phyloP scores from a whole-genome alignment of 2,329 filamentous ascomycete genomes.

The Phyllosticta citriasiana region DNA sequence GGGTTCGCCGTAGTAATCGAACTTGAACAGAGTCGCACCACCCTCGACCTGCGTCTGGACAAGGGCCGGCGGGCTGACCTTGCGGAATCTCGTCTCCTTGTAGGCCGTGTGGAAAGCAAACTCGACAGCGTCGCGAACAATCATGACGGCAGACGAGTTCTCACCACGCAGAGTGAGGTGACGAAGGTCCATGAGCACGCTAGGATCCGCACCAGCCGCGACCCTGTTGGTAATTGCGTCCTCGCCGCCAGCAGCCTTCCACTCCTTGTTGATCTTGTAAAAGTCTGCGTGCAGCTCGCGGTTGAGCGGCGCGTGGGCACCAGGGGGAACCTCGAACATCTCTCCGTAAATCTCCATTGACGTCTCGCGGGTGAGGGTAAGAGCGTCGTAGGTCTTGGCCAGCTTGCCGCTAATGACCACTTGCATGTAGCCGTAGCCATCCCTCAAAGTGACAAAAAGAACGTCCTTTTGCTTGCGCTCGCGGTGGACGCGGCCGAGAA shows the following conservation, averaged over 20 bases:
- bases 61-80: slow-evolving; percentile 81
- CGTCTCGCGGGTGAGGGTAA: slow-evolving; percentile 80
- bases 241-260: slow-evolving; percentile 71
- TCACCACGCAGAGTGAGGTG: slow-evolving; percentile 82
- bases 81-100: slow-evolving; percentile 64
- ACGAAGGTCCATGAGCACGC: slow-evolving; percentile 68
- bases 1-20: slow-evolving; percentile 80
- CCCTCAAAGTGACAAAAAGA: slow-evolving; percentile 75
- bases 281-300: slow-evolving; percentile 87
- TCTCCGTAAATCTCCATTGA: slow-evolving; percentile 76
- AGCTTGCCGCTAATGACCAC: slow-evolving; percentile 73
- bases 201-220: slow-evolving; percentile 56
- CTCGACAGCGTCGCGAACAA: slow-evolving; percentile 73
- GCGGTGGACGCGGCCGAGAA: slow-evolving; percentile 75
- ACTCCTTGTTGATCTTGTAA: slow-evolving; percentile 59
- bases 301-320: slow-evolving; percentile 68
- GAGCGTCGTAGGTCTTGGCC: slow-evolving; percentile 82
- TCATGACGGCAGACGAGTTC: slow-evolving; percentile 73
- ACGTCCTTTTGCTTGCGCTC: slow-evolving; percentile 73
- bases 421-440: slow-evolving; percentile 79
- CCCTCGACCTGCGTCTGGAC: slow-evolving; percentile 95
- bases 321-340: slow-evolving; percentile 69
- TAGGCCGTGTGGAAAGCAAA: slow-evolving; percentile 71
- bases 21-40: slow-evolving; percentile 79
- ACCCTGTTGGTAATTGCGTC: slow-evolving; percentile 85